Evolutionary conservation across 1,284 basidiomycete species (phyloP), one percentile per base, ranked within the genome.

Genomic region (Fomes fomentarius): DNA sequence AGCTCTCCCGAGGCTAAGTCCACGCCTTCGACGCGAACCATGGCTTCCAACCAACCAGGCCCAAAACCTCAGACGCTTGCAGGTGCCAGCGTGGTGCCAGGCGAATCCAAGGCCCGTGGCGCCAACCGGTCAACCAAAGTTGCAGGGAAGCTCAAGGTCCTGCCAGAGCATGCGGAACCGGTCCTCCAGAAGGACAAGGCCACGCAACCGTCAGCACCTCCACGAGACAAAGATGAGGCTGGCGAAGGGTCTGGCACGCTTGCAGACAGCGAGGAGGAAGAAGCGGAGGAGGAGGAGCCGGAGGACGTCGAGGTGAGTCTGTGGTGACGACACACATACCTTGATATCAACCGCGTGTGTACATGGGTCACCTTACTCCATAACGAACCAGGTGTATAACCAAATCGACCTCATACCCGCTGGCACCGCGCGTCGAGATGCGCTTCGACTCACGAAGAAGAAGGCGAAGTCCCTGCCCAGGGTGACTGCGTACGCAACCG

Each of bases 401-500:
- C 93, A 94, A 72, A 86, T 96, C 53, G 89, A 90, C 9, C 85
- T 93, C 45, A 98, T 98, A 55, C 96, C 96, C 2, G 94, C 94
- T 43, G 96, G 96, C 2, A 94, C 93, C 34, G 96, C 96, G 30
- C 83, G 94, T 43, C 81, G 94, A 56, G 95, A 98, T 78, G 96
- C 96, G 0, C 74, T 94, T 56, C 85, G 83, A 54, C 73, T 98
- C 58, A 98, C 95, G 0, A 96, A 96, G 74, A 93, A 91, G 71
- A 96, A 96, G 67, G 94, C 95, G 31, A 94, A 95, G 63, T 93
- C 90, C 38, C 72, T 98, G 28, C 94, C 96, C n/a, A 78, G 96
- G 62, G 95, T 96, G 17, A 97, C 95, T 4, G 95, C 95, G 2
- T 98, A 97, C 73, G 93, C 94, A 51, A 98, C 95, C 14, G 93